A percentile compares a stretch with the other conserved stretches of the same genome.
Conservation (phyloP, 805 yeast species). For the Metschnikowia chrysomelidarum region DNA sequence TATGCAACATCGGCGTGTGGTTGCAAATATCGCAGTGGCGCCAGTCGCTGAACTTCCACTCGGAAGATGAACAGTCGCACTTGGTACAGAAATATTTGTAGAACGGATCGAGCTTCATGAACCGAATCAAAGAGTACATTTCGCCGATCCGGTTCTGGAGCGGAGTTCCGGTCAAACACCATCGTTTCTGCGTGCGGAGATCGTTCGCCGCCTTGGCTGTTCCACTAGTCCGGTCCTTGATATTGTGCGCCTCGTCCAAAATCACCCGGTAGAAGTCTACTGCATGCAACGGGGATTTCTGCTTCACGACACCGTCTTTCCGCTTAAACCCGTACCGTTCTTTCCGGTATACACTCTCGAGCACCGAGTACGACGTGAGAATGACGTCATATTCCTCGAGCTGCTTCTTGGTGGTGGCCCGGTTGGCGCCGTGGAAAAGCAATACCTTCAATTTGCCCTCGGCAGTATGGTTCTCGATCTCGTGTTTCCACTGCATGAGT, state of each 20-base stretch:
- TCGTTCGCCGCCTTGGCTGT: constrained; percentile 90
- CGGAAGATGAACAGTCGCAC: constrained; percentile 78
- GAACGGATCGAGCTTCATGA: constrained; percentile 80
- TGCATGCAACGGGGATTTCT: constrained; percentile 70
- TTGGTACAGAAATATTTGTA: constrained; percentile 89
- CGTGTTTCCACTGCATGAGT: constrained; percentile 95
- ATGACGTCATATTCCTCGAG: constrained; percentile 71
- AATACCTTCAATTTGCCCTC: constrained; percentile 64
- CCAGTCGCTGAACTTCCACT: constrained; percentile 84
- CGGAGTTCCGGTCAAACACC: constrained; percentile 97
- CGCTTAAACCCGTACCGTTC: constrained; percentile 81
- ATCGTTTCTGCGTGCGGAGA: constrained; percentile 67
- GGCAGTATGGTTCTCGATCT: constrained; percentile 77
- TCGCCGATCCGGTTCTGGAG: constrained; percentile 96
- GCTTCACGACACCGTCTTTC: constrained; percentile 67
- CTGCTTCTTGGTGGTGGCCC: constrained; percentile 57
- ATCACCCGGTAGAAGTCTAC: constrained; percentile 80
- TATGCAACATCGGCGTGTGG: constrained; percentile 92
- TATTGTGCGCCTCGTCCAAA: constrained; percentile 95
- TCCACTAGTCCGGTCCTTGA: constrained; percentile 90
- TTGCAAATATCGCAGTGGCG: constrained; percentile 84
- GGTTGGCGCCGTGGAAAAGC: constrained; percentile 82
- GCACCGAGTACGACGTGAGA: constrained; percentile 87
- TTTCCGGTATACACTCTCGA: constrained; percentile 83
- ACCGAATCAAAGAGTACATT: constrained; percentile 86